phyloP scores from a whole-genome alignment of 805 yeast species.

The Sporopachydermia lactativora region DNA sequence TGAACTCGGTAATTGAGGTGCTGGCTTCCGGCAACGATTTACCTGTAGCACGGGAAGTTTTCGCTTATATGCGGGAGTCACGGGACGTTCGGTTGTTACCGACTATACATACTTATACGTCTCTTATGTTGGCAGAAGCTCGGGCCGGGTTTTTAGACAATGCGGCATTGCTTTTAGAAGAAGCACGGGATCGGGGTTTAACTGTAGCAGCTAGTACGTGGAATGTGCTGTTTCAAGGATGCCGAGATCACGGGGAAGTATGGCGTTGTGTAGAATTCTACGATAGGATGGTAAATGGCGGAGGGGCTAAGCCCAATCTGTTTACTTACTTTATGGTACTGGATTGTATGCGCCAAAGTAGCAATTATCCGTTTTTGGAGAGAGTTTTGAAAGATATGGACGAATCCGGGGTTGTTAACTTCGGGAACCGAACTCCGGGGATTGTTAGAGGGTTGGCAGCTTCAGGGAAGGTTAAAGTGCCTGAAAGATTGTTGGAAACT shows the following conservation, averaged over 20 bases:
- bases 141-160: slow-evolving; percentile 25
- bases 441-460: slow-evolving; percentile 15
- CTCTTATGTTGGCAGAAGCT: slow-evolving; percentile 35
- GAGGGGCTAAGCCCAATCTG: slow-evolving; percentile 27
- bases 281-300: slow-evolving; percentile 18
- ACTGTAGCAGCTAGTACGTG: not conserved
- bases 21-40: slow-evolving; percentile 27
- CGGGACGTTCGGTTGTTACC: slow-evolving; percentile 14
- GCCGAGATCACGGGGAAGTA: not conserved
- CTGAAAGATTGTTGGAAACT: slow-evolving; percentile 9
- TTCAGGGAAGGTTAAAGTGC: slow-evolving; percentile 9
- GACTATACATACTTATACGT: slow-evolving; percentile 26
- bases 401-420: slow-evolving; percentile 14
- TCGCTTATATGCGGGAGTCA: slow-evolving; percentile 22
- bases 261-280: not conserved
- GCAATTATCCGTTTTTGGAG: slow-evolving; percentile 21
- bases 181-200: slow-evolving; percentile 21
- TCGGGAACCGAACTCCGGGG: slow-evolving; percentile 28
- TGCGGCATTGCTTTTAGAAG: slow-evolving; percentile 21
- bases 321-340: slow-evolving; percentile 36
- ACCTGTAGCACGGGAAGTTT: slow-evolving; percentile 32
- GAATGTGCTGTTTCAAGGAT: not conserved
- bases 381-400: slow-evolving; percentile 12
- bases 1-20: slow-evolving; percentile 32
- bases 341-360: slow-evolving; percentile 21